Base-by-base conservation (phyloP, 2,329 filamentous ascomycete species). In the Ophiostoma piceae region DNA sequence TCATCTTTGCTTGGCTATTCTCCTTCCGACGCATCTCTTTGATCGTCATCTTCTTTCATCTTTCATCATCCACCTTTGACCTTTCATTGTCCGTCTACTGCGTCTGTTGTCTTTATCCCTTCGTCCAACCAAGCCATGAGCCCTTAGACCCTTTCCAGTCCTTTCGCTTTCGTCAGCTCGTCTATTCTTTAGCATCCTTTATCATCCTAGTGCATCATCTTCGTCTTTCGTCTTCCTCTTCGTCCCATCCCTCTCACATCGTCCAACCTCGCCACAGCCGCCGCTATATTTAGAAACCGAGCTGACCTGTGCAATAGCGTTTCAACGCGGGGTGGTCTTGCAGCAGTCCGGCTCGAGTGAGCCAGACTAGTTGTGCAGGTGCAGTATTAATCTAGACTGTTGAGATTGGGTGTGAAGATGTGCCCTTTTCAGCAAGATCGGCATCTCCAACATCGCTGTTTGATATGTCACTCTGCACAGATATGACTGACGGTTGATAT, bases 221-320 rank as follows among this genome's bases (percentile, higher is more conserved):
- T 37, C 8, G 7, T 37, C 35, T 16, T n/a, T 39, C 39, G 11
- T 19, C 60, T 37, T 37, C 8, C 35, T 35, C 35, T 35, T 64
- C 29, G 60, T 22, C 64, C 35, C 35, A 65, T 35, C 26, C 60
- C 12, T 19, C 54, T 65, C 29, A 22, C 62, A 16, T 43, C 37
- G 3, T 22, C 14, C 37, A n/a, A 43, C 41, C 11, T 41, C 35
- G 8, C 37, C 64, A 43, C 64, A 22, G 64, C 64, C 19, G 64
- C 37, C 35, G 35, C 64, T 66, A 66, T 66, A 39, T 66, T 41
- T 66, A 66, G 64, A 66, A 37, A 66, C n/a, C 9, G 11, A 41
- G n/a, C 37, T 41, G 35, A 14, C 9, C 9, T 66, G 37, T 43
- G 64, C 29, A 41, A 66, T 41, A 39, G 60, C 64, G 64, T 66